Evolutionary conservation across 2,329 filamentous ascomycete species (phyloP).

Genomic region (Microsporum ferrugineum): DNA sequence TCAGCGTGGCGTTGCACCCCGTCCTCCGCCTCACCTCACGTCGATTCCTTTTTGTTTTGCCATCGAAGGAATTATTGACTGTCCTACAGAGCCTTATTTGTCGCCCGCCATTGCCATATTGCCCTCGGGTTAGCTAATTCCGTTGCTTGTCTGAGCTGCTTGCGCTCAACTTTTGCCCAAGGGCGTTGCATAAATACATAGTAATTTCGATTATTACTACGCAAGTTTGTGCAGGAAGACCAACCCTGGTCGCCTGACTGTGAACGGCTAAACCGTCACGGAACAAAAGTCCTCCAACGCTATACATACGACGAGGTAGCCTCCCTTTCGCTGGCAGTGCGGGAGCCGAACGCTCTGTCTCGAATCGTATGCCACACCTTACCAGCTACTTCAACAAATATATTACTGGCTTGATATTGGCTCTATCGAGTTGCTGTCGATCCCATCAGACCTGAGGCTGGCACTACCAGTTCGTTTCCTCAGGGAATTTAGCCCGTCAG

Average conservation of each 20-base stretch:
- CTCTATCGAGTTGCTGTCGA: neutral
- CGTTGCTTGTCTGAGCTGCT: neutral
- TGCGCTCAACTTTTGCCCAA: neutral
- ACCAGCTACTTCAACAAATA: neutral
- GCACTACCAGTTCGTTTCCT: neutral
- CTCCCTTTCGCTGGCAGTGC: neutral
- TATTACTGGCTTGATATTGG: neutral
- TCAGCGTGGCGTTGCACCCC: neutral
- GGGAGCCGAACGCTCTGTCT: neutral
- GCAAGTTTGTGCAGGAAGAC: neutral
- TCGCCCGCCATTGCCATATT: neutral
- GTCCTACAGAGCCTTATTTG: neutral
- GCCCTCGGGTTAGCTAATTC: no score
- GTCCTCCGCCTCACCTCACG: neutral
- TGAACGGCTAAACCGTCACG: neutral
- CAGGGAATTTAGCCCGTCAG: conserved; percentile 4
- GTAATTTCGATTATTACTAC: neutral
- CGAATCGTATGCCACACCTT: neutral
- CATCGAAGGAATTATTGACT: neutral
- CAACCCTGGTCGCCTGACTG: neutral
- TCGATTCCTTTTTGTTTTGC: neutral
- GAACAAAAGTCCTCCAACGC: neutral
- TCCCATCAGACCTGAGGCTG: conserved; percentile 1
- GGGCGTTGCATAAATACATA: neutral
- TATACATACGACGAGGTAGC: neutral